Evolutionary conservation across 2,329 filamentous ascomycete genomes (phyloP).

Genomic region (Chrysoporthe austroafricana): DNA sequence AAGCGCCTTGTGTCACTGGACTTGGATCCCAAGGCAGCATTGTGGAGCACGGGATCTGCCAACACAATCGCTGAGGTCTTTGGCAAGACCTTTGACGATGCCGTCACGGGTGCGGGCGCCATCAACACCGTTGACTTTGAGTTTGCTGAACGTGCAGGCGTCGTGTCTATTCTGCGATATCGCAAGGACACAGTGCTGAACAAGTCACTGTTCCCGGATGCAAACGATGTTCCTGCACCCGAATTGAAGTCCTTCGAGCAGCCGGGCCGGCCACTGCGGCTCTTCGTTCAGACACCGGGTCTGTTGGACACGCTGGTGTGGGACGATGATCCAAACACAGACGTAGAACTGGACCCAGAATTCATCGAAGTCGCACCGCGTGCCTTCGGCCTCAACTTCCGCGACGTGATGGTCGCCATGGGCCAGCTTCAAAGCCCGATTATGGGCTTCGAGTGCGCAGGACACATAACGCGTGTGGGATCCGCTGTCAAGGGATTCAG

Average conservation of each 20-base stretch:
- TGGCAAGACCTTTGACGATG: background rate
- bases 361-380: slow-evolving; percentile 28
- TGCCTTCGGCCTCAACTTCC: slow-evolving; percentile 27
- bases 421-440: slow-evolving; percentile 32
- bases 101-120: background rate
- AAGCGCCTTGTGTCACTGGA: slow-evolving; percentile 35
- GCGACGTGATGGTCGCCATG: slow-evolving; percentile 29
- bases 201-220: slow-evolving; percentile 5
- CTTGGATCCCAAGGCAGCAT: slow-evolving; percentile 31
- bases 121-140: slow-evolving; percentile 1
- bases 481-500: slow-evolving; percentile 19
- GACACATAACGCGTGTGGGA: slow-evolving; percentile 30
- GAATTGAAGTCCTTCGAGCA: slow-evolving; percentile 26
- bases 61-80: background rate
- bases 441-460: slow-evolving; percentile 35
- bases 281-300: slow-evolving; percentile 28
- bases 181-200: background rate
- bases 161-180: background rate
- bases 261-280: slow-evolving; percentile 7
- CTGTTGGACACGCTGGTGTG: slow-evolving; percentile 28
- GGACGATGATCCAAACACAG: slow-evolving; percentile 25
- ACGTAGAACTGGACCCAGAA: slow-evolving; percentile 18
- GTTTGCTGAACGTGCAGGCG: background rate
- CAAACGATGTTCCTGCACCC: slow-evolving; percentile 23
- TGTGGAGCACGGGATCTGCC: slow-evolving; percentile 3